phyloP scores from a whole-genome alignment of 345 rosid genomes.

The Durio zibethinus region DNA sequence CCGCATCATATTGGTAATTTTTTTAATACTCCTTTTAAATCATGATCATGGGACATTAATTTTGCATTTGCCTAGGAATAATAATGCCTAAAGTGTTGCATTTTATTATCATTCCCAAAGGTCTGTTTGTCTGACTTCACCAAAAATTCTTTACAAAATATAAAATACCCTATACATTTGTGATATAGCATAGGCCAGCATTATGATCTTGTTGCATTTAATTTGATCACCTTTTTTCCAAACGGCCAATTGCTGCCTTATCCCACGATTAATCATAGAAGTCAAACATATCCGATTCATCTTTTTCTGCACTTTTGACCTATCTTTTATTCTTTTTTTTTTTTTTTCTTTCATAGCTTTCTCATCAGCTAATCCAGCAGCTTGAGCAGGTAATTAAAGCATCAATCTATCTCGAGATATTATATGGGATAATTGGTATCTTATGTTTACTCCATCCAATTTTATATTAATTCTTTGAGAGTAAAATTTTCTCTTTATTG shows the following conservation, averaged over 20 bases:
- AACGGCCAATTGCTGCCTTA: not conserved
- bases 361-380: not conserved
- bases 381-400: not conserved
- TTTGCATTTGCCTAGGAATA: conserved; percentile 7
- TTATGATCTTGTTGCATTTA: not conserved
- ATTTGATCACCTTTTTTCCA: not conserved
- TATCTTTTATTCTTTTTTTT: not conserved
- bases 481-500: too few relatives aligned
- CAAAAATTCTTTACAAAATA: not conserved
- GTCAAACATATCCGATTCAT: not conserved
- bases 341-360: not conserved
- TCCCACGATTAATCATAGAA: not conserved
- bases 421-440: too few relatives aligned
- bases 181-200: not conserved
- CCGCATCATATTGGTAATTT: not conserved
- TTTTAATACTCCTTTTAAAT: not conserved
- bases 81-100: not conserved
- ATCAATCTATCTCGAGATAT: not conserved
- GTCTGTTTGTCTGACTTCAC: not conserved
- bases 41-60: not conserved
- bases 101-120: not conserved
- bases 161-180: too few relatives aligned
- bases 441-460: too few relatives aligned
- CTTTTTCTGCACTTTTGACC: not conserved
- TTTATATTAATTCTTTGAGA: too few relatives aligned